Base-by-base conservation (phyloP, 176 grass and related monocot genomes). In the Aegilops speltoides region DNA sequence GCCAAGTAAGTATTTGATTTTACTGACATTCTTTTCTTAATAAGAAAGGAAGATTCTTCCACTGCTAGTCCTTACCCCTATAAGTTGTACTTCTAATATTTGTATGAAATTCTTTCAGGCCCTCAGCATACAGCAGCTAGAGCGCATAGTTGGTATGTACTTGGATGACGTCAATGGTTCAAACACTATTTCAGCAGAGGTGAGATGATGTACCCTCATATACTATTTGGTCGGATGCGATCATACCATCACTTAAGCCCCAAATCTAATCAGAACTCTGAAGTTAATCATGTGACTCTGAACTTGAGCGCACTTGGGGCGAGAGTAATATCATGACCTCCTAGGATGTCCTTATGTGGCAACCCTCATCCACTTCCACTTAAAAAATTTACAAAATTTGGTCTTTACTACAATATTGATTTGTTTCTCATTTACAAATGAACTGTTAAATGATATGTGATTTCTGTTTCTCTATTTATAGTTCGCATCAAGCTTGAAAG, bases 101-200 rank as follows among this genome's bases (percentile, higher is more conserved):
- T 84, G 86, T 75, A 84, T 69, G 79, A 74, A 74, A 88, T 33
- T 84, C 82, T 86, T 86, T 80, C 88, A 98, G 95, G 86, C 86
- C 34, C 95, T 98, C 62, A 95, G 89, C 82, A 90, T 89, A 82
- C 93, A 94, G 59, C 95, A 98, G 83, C 86, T 98, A 80, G 91
- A 98, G 65, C 91, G 95, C 75, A 91, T 98, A 73, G 92, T 94
- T 84, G 79, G 90, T 81, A 91, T 91, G 91, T 98, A 98, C 60
- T 95, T 91, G 91, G 95, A 98, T 88, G 95, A 98, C 40, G 89
- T 95, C 82, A 95, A 95, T 89, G 95, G 93, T 81, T 91, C 95
- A 45, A 94, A 95, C 24, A 86, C 86, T 86, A 85, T 98, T 48
- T 98, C 95, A 85, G 87, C 91, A 63, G 89, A 98, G 78, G 95